These are phyloP conservation scores for Penicillium robsamsonii DNA, from an alignment of 495 filamentous ascomycete genomes.

Conservation along the genomic window DNA sequence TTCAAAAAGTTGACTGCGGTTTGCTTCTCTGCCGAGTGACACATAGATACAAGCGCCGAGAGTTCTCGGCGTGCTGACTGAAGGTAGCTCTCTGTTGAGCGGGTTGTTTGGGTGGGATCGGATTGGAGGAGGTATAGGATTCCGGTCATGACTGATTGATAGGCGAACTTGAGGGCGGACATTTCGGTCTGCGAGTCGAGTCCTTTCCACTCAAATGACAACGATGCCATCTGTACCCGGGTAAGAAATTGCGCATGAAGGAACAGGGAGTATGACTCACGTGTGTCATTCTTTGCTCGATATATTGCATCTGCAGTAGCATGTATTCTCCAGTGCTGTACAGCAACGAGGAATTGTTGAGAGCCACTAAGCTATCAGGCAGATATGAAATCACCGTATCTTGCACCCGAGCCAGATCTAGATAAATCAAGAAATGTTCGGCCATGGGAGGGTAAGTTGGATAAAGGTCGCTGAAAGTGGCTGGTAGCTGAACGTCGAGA, in stretches of 20 bases:
- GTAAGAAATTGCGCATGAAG: background rate
- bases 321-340: conserved; percentile 4
- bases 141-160: conserved; percentile 23
- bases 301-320: conserved; percentile 18
- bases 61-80: conserved; percentile 23
- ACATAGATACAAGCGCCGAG: conserved; percentile 21
- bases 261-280: conserved; percentile 1
- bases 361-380: background rate
- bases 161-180: conserved; percentile 22
- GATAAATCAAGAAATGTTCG: conserved; percentile 19
- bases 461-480: conserved; percentile 3
- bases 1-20: conserved; percentile 21
- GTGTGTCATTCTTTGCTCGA: conserved; percentile 15
- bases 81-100: conserved; percentile 14
- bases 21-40: conserved; percentile 18
- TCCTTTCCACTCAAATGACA: conserved; percentile 20
- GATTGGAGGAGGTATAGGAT: conserved; percentile 19
- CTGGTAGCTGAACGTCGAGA: conserved; percentile 6
- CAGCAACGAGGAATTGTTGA: background rate
- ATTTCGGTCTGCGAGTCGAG: conserved; percentile 21
- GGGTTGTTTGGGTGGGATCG: background rate
- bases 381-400: conserved; percentile 15
- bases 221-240: conserved; percentile 10
- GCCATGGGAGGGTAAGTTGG: background rate
- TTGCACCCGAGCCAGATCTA: conserved; percentile 23